phyloP scores from a whole-genome alignment of 2,329 filamentous ascomycete genomes.

The Sarocladium brachiariae region DNA sequence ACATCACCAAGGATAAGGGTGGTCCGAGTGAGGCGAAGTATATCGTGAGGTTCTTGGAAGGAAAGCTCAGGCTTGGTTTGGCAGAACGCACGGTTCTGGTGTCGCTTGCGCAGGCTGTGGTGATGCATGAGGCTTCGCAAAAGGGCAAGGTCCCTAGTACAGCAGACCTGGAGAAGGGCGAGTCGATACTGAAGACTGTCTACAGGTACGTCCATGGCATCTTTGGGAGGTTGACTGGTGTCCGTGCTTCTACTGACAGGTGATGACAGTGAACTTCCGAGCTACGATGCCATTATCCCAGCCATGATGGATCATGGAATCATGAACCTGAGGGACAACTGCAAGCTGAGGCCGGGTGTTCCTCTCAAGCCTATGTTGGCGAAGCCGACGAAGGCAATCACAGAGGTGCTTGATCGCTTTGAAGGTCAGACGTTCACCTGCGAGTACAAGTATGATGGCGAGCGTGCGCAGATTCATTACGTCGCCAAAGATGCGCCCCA shows the following conservation, averaged over 20 bases:
- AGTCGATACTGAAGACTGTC: conserved; percentile 80
- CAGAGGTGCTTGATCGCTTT: conserved; percentile 93
- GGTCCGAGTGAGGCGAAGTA: conserved; percentile 93
- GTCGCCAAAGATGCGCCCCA: conserved; percentile 73
- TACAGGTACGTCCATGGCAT: conserved; percentile 57
- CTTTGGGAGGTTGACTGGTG: neutral
- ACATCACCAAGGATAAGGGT: conserved; percentile 88
- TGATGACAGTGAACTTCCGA: conserved; percentile 72
- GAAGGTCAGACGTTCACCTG: conserved; percentile 94
- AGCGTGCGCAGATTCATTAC: conserved; percentile 97
- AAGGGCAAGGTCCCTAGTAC: conserved; percentile 66
- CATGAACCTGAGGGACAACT: conserved; percentile 71
- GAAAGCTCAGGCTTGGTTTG: conserved; percentile 84
- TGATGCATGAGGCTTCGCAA: conserved; percentile 70
- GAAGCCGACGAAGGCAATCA: conserved; percentile 96
- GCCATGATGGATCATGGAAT: conserved; percentile 84
- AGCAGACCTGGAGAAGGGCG: conserved; percentile 73
- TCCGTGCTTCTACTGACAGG: conserved; percentile 32
- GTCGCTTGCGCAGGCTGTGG: conserved; percentile 80
- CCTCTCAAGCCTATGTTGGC: conserved; percentile 98
- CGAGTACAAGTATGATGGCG: conserved; percentile 98
- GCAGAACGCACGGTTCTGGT: conserved; percentile 91
- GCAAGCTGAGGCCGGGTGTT: conserved; percentile 88
- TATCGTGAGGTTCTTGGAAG: conserved; percentile 86
- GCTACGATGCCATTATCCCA: conserved; percentile 91